Base-by-base conservation (phyloP, 2,329 filamentous ascomycete genomes). In the Ascochyta fabae region DNA sequence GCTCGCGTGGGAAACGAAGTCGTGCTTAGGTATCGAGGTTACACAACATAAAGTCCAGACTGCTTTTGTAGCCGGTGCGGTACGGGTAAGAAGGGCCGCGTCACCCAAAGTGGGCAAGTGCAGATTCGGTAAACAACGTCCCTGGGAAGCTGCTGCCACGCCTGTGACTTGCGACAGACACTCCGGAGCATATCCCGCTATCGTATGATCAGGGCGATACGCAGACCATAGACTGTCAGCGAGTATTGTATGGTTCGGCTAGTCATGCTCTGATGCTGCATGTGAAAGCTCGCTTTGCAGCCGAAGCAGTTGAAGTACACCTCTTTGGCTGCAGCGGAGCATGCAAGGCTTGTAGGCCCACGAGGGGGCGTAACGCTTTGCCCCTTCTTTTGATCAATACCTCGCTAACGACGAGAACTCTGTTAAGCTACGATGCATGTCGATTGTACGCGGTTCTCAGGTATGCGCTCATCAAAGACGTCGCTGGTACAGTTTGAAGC, bases 31-130 rank as follows among this genome's bases (percentile, higher is more conserved):
- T 29, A 10, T 4, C 22, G 16, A 8, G n/a, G 52, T 58, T n/a
- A 54, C 57, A 49, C 47, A 29, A 51, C 46, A 38, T 35, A n/a
- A 39, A 40, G 51, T 50, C 56, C 51, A 61, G 52, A 59, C 42
- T 50, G 33, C 40, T 22, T 31, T 48, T 48, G 44, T 19, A 29
- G 48, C 33, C 22, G 40, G 22, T 34, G 36, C 33, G 31, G 33
- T 27, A 29, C 24, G 24, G 41, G 24, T 27, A 16, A 40, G 34
- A 48, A 48, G 16, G 35, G 22, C 23, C 16, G 46, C 26, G 33
- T 38, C 33, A 48, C 47, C 29, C 26, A 43, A 34, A 36, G 31
- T 15, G 33, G 42, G 31, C 38, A 56, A 51, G 47, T 26, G 47
- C 53, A 48, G 38, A 42, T 43, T 47, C 48, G 47, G 38, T 31